Evolutionary conservation across 225 moss, liverwort and hornwort genomes (phyloP).

Genomic region (Polytrichum formosum): DNA sequence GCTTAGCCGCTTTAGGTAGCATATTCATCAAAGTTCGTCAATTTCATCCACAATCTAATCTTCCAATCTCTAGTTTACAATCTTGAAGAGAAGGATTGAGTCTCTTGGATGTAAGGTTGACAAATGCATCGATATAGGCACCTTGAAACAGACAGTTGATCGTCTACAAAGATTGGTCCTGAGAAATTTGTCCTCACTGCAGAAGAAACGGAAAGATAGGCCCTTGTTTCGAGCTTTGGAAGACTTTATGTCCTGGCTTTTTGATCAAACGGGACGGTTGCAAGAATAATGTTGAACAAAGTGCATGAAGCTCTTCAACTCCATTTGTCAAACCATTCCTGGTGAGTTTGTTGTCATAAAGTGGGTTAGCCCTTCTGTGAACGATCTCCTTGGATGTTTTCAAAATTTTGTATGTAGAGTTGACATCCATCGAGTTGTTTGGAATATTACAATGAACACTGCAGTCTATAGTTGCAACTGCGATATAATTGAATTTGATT

Average conservation of each 20-base stretch:
- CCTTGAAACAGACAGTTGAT: slow-evolving; percentile 78
- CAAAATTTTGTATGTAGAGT: not conserved
- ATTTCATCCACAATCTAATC: too few species aligned
- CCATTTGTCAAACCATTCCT: slow-evolving; percentile 58
- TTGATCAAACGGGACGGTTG: slow-evolving; percentile 63
- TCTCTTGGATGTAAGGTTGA: not conserved
- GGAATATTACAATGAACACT: too few species aligned
- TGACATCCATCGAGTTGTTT: too few species aligned
- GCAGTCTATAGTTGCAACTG: too few species aligned
- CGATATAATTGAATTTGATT: too few species aligned
- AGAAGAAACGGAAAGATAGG: slow-evolving; percentile 64
- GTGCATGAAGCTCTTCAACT: slow-evolving; percentile 79
- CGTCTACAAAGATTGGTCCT: slow-evolving; percentile 64
- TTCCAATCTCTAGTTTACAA: not conserved
- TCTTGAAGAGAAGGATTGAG: not conserved
- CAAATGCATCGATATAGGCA: slow-evolving; percentile 47
- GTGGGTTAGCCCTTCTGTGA: not conserved
- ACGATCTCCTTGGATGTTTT: not conserved
- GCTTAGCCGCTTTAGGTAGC: too few species aligned
- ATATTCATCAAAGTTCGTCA: too few species aligned
- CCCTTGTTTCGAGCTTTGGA: slow-evolving; percentile 58
- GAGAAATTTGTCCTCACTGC: slow-evolving; percentile 60
- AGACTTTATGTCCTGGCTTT: slow-evolving; percentile 72
- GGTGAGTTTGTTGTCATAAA: slow-evolving; percentile 37
- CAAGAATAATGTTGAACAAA: slow-evolving; percentile 72